A percentile compares a stretch with the other conserved stretches of the same genome.
Evolutionary conservation across 2,329 filamentous ascomycete species (phyloP).

Genomic region (Microdochium paspali): DNA sequence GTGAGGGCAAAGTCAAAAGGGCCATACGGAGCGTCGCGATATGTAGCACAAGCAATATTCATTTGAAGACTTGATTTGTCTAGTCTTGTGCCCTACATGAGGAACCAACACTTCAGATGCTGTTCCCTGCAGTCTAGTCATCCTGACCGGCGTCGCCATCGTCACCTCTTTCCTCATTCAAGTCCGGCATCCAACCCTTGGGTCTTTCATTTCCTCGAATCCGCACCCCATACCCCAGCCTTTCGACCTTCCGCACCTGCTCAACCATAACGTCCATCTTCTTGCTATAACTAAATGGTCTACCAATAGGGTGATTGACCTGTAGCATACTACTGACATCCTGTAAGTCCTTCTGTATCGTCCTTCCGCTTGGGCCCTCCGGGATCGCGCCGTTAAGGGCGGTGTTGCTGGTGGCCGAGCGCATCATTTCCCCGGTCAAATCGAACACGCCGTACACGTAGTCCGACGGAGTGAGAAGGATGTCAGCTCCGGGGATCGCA

Average conservation of each 20-base stretch:
- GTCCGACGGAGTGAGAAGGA: slow-evolving; percentile 69
- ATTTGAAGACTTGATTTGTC: no score
- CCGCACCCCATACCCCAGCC: slow-evolving; percentile 75
- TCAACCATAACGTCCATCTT: slow-evolving; percentile 82
- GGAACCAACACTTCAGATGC: no score
- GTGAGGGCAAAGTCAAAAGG: no score
- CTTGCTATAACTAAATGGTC: slow-evolving; percentile 49
- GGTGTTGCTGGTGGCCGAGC: slow-evolving; percentile 83
- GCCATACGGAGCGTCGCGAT: no score
- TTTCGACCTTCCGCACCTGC: slow-evolving; percentile 92
- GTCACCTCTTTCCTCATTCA: slow-evolving; percentile 24
- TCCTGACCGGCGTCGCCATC: slow-evolving; percentile 9
- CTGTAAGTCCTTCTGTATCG: slow-evolving; percentile 74
- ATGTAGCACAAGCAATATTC: no score
- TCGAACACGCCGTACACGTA: slow-evolving; percentile 90
- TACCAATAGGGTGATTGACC: slow-evolving; percentile 51
- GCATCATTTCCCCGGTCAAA: slow-evolving; percentile 92
- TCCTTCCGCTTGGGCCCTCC: slow-evolving; percentile 35
- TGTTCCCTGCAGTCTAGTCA: not conserved
- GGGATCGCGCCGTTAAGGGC: slow-evolving; percentile 56
- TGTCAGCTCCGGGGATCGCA: slow-evolving; percentile 35
- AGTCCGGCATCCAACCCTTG: slow-evolving; percentile 83
- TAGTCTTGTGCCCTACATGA: no score
- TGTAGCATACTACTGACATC: slow-evolving; percentile 69
- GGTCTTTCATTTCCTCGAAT: slow-evolving; percentile 84